Base-by-base conservation (phyloP, 179 eudicot genomes). In the Carnegiea gigantea region DNA sequence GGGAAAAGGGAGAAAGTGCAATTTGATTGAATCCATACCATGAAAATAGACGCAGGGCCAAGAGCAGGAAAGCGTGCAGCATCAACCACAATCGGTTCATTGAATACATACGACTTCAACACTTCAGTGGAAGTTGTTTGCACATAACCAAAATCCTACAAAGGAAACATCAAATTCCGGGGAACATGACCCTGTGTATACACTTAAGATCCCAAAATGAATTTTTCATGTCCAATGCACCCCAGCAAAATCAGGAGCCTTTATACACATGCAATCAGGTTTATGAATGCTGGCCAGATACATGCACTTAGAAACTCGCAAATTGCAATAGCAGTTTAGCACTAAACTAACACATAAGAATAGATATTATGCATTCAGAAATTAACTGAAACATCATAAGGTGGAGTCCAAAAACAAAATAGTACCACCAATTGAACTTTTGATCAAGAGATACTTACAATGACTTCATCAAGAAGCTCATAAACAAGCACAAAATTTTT, bases 121-220 rank as follows among this genome's bases (percentile, higher is more conserved):
- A 91, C 89, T 86, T 96, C 99, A 70, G 98, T 96, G 38, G 99
- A 96, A 75, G 98, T 96, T 80, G 98, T 90, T 91, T 94, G 99
- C 75, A 89, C 95, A 88, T 89, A 96, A 79, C 98, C 99, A 91
- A 96, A 96, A 89, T 96, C 98, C 99, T 96, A 70, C 73, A 70
- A 38, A 79, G 65, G 49, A 57, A 70, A 53, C 24, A 18, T 51
- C 62, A 26, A 36, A 30, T 73, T 64, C 46, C 78, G 54, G 44
- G 64, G 24, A 40, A 68, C 24, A 51, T 9, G 49, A 74, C 9
- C 57, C 5, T 26, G 60, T 26, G 40, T 30, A 11, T 38, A 67
- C 20, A 76, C 8, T 2, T 15, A 70, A 65, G 54, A 28, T 6
- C 75, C 21, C 60, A 46, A 72, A n/a, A 78, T 44, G 30, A 75